Base-by-base conservation (phyloP, 1,139 yeast genomes). In the Debaryomyces psychrophilus region DNA sequence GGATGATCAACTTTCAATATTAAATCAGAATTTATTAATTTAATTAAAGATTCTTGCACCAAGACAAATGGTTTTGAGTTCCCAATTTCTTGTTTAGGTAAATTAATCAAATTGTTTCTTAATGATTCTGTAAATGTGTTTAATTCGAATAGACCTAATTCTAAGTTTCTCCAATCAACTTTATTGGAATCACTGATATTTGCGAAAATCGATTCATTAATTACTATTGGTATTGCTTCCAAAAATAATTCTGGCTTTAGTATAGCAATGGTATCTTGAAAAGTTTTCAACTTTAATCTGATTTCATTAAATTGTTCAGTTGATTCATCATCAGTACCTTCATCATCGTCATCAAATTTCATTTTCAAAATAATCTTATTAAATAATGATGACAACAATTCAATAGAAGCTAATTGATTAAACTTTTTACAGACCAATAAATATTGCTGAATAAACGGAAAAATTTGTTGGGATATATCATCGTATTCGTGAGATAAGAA, bases 251-350 rank as follows among this genome's bases (percentile, higher is more conserved):
- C 82, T 42, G 92, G 90, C 52, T 82, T 83, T 47, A 92, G 79
- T 5, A 83, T 71, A 3, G 95, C 95, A 50, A 93, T 83, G 12
- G 87, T 81, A 57, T 93, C 97, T 65, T 93, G 97, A 60, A 92
- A 85, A 11, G 79, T 76, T 58, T 85, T 86, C 50, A 95, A 74
- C 59, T 81, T 85, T 4, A 76, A 65, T 62, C 99, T 81, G 42
- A 89, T 76, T 51, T 92, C 98, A 50, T 73, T 74, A 57, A 93
- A 93, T 60, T 88, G 95, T 47, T 83, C 86, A 46, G 85, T 84
- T 2, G 78, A 74, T 34, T 83, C 87, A 48, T 84, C 90, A 45
- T 71, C 77, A 5, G 61, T 58, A 5, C 86, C 90, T 54, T 87
- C 92, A 53, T 82, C 82, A 9, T 86, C 85, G 17, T 79, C 82